Percentiles rank a stretch among this genome's conserved stretches.
Conservation (phyloP, 345 rosid species). For the Arabis hirsuta region DNA sequence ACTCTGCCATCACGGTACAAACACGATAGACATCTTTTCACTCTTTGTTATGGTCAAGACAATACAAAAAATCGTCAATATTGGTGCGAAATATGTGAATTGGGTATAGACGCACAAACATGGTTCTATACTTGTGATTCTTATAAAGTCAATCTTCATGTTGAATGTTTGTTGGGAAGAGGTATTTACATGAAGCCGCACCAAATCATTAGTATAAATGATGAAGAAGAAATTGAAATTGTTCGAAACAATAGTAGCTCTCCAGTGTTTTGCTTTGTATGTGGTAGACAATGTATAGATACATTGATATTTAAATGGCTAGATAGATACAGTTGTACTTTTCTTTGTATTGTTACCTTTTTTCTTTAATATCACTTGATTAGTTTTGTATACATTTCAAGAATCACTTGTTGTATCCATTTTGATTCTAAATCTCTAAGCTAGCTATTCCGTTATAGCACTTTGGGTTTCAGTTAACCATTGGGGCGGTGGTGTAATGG, state of each 20-base stretch:
- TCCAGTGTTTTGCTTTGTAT: neutral
- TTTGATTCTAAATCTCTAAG: neutral
- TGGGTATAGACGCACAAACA: neutral
- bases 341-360: slow-evolving; percentile 16
- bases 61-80: slow-evolving; percentile 1
- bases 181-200: neutral
- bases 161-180: neutral
- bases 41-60: slow-evolving; percentile 8
- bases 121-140: slow-evolving; percentile 2
- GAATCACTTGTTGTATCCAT: neutral
- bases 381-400: neutral
- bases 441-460: too few relatives aligned
- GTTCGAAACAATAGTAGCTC: slow-evolving; percentile 3
- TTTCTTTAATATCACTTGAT: neutral
- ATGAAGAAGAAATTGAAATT: slow-evolving; percentile 7
- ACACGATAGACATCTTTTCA: neutral
- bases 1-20: slow-evolving; percentile 10
- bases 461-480: too few relatives aligned
- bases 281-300: too few relatives aligned
- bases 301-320: too few relatives aligned
- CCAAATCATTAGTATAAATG: neutral
- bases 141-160: neutral
- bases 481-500: too few relatives aligned
- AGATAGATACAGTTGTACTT: neutral
- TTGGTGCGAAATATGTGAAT: slow-evolving; percentile 6